A percentile compares a stretch with the other conserved stretches of the same genome.
phyloP scores from a whole-genome alignment of 2,329 filamentous ascomycete species.

The Furcasterigmium sp. region DNA sequence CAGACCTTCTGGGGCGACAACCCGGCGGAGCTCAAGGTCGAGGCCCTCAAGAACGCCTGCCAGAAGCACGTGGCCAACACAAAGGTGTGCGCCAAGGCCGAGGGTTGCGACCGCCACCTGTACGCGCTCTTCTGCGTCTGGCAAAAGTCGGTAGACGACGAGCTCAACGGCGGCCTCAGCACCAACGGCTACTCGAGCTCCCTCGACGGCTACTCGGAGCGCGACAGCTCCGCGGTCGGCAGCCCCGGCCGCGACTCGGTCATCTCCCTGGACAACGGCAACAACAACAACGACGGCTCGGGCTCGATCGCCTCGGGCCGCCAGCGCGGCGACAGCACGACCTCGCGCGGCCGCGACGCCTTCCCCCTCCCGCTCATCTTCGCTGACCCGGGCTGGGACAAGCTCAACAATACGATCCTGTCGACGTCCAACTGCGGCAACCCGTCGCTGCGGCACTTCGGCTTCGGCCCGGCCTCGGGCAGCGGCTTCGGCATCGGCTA shows the following conservation, averaged over 20 bases:
- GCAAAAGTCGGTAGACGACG: conserved; percentile 82
- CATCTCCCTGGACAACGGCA: conserved; percentile 32
- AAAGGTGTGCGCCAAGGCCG: conserved; percentile 78
- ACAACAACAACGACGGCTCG: conserved; percentile 12
- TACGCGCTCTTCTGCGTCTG: conserved; percentile 94
- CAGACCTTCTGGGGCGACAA: conserved; percentile 94
- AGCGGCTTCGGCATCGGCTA: conserved; percentile 98
- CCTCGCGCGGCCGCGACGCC: conserved; percentile 34
- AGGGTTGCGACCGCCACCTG: conserved; percentile 87
- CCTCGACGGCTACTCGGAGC: conserved; percentile 37
- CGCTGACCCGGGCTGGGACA: conserved; percentile 86
- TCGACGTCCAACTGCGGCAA: conserved; percentile 99
- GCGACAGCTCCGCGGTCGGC: conserved; percentile 37
- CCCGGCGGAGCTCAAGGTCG: conserved; percentile 75
- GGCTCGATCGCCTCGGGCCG: conserved; percentile 6
- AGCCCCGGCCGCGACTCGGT: conserved; percentile 50
- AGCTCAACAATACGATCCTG: conserved; percentile 87
- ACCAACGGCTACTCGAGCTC: conserved; percentile 63
- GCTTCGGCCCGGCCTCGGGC: conserved; percentile 88
- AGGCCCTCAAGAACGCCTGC: conserved; percentile 77
- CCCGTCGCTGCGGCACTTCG: conserved; percentile 88
- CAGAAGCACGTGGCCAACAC: conserved; percentile 77
- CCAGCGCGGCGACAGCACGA: conserved; percentile 48
- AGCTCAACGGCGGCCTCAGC: conserved; percentile 49
- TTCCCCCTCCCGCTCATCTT: conserved; percentile 71